Percentiles rank a stretch among this genome's conserved stretches.
phyloP scores from a whole-genome alignment of 192 early-diverging fungal genomes.

The Mortierella antarctica region DNA sequence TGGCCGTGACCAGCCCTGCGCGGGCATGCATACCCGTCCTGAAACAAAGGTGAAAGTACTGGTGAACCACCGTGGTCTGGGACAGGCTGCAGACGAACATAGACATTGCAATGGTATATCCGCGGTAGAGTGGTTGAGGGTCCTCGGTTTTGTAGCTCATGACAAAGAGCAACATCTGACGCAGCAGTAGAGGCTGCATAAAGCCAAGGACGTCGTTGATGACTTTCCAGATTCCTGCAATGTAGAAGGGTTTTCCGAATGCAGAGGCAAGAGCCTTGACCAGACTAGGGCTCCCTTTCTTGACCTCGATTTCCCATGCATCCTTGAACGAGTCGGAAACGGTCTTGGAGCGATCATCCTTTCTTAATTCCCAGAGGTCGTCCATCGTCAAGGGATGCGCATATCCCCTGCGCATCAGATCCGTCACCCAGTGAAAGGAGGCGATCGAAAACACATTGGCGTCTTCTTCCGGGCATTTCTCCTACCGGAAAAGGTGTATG shows the following conservation, averaged over 20 bases:
- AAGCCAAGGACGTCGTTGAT: slow-evolving; percentile 81
- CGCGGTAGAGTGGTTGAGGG: slow-evolving; percentile 75
- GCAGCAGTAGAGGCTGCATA: slow-evolving; percentile 82
- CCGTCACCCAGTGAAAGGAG: slow-evolving; percentile 93
- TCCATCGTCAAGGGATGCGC: slow-evolving; percentile 75
- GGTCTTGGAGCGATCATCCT: slow-evolving; percentile 64
- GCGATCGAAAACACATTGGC: slow-evolving; percentile 87
- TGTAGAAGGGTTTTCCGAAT: slow-evolving; percentile 73
- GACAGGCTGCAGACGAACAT: slow-evolving; percentile 82
- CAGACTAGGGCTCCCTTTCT: slow-evolving; percentile 75
- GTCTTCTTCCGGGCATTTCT: slow-evolving; percentile 76
- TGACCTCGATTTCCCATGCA: slow-evolving; percentile 78
- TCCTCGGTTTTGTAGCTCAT: slow-evolving; percentile 65
- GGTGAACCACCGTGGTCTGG: slow-evolving; percentile 87
- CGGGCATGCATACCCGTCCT: slow-evolving; percentile 79
- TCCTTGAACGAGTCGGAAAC: slow-evolving; percentile 73
- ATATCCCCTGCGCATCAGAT: slow-evolving; percentile 83
- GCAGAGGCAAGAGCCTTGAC: slow-evolving; percentile 65
- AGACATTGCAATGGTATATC: slow-evolving; percentile 81
- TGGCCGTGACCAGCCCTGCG: slow-evolving; percentile 80
- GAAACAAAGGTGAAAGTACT: slow-evolving; percentile 89
- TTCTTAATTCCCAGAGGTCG: slow-evolving; percentile 77
- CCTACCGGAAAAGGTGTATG: slow-evolving; percentile 24
- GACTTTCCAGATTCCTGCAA: slow-evolving; percentile 84
- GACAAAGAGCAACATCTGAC: slow-evolving; percentile 74